These are phyloP conservation scores for Neurospora africana DNA, from an alignment of 495 filamentous ascomycete genomes.

Conservation along the genomic window DNA sequence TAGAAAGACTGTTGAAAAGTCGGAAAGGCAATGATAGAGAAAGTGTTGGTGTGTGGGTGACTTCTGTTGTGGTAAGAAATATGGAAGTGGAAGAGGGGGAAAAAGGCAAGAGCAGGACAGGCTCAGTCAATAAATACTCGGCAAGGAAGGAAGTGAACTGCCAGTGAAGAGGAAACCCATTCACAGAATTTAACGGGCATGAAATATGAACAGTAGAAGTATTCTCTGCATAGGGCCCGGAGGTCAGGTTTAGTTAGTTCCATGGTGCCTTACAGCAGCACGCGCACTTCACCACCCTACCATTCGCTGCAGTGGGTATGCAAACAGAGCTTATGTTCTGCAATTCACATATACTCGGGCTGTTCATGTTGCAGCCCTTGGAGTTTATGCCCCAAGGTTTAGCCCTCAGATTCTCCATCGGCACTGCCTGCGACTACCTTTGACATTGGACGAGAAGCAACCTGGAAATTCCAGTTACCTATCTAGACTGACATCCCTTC, in stretches of 20 bases:
- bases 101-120: neutral
- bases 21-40: neutral
- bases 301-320: neutral
- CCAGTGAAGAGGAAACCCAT: neutral
- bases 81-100: neutral
- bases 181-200: neutral
- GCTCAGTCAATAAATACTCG: too few species aligned
- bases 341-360: too few species aligned
- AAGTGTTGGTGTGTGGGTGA: neutral
- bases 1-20: neutral
- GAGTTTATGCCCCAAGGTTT: neutral
- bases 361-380: too few species aligned
- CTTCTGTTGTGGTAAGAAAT: neutral
- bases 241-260: neutral
- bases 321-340: neutral
- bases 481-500: neutral
- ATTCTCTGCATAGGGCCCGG: neutral
- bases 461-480: too few species aligned
- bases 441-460: neutral
- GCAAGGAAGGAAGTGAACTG: neutral
- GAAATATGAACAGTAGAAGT: too few species aligned
- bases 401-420: too few species aligned
- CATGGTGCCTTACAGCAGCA: neutral
- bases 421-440: neutral
- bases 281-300: neutral